Base-by-base conservation (phyloP, 2,329 filamentous ascomycete species). In the Scedosporium dehoogii region DNA sequence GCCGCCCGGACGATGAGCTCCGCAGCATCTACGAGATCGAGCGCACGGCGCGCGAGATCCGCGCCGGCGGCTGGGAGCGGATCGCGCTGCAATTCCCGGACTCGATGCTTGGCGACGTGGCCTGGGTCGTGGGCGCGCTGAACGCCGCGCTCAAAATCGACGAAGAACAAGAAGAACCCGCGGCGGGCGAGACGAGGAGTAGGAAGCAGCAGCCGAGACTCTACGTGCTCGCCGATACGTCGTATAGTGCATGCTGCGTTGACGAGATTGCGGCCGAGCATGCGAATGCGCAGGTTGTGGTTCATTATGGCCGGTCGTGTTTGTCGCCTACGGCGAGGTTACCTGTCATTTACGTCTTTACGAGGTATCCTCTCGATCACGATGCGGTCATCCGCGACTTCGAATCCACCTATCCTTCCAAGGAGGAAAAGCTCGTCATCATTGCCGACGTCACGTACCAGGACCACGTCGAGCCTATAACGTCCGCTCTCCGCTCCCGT, bases 221-320 rank as follows among this genome's bases (percentile, higher is more conserved):
- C 60, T 96, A 90, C 68, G 92, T 99, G 64, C 79, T 99, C 18
- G 94, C 89, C 38, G 94, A 99, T 73, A 97, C 94, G 2, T 97
- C 93, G 1, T 99, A 97, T 74, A 96, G 94, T 64, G 88, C 93
- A 0, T 99, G 94, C 76, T 99, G 94, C 70, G 92, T 97, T 18
- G 94, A 99, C 70, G 94, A 99, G 76, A 88, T 97, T 48, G 94
- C 94, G 0, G 94, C 94, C 2, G 92, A 99, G 73, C 94, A 99
- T 72, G 89, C 91, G 16, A 83, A 91, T 69, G 92, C 94, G 6
- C 89, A 97, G 65, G 90, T 92, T 0, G 90, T 97, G 1, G 88
- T 99, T 14, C 94, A 99, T 73, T 99, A 97, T 69, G 94, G 94
- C 3, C 83, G 94, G 60, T 89, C 93, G 0, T 99, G 94, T 71